These are phyloP conservation scores for Beauveria caledonica DNA, from an alignment of 2,329 filamentous ascomycete genomes.

Conservation along the genomic window DNA sequence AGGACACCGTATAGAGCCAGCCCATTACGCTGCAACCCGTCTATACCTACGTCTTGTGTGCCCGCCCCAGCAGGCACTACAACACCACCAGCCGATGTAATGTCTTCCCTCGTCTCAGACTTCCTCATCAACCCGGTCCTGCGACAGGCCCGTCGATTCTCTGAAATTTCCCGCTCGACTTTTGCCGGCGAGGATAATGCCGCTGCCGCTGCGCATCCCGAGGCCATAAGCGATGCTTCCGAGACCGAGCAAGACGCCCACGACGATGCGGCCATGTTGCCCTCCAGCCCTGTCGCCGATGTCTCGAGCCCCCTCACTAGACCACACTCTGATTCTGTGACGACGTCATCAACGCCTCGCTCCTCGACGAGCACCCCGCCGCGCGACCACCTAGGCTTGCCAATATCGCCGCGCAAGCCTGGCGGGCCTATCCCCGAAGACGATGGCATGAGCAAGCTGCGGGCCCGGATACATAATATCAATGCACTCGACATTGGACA, in stretches of 20 bases:
- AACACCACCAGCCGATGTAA: slow-evolving; percentile 23
- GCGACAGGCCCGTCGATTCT: slow-evolving; percentile 57
- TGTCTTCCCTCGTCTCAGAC: slow-evolving; percentile 57
- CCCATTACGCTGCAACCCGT: not conserved
- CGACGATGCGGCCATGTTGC: not conserved
- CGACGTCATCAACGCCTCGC: not conserved
- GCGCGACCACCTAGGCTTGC: slow-evolving; percentile 27
- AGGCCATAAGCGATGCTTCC: slow-evolving; percentile 22
- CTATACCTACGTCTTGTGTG: not conserved
- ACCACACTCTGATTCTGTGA: not conserved
- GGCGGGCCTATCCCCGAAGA: slow-evolving; percentile 56
- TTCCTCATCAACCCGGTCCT: slow-evolving; percentile 59
- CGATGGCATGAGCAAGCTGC: slow-evolving; percentile 65
- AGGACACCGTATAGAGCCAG: slow-evolving; percentile 3
- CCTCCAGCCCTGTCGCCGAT: not conserved
- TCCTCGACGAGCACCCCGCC: slow-evolving; percentile 16
- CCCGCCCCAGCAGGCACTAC: not conserved
- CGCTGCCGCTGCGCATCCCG: slow-evolving; percentile 14
- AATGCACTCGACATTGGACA: slow-evolving; percentile 51
- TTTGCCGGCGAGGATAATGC: slow-evolving; percentile 28
- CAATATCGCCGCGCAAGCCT: slow-evolving; percentile 22
- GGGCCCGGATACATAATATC: slow-evolving; percentile 60
- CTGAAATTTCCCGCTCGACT: slow-evolving; percentile 37
- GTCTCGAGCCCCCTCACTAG: not conserved
- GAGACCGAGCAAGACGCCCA: slow-evolving; percentile 10